Evolutionary conservation across 2,329 filamentous ascomycete species (phyloP).

Genomic region (Fusarium nygamai): DNA sequence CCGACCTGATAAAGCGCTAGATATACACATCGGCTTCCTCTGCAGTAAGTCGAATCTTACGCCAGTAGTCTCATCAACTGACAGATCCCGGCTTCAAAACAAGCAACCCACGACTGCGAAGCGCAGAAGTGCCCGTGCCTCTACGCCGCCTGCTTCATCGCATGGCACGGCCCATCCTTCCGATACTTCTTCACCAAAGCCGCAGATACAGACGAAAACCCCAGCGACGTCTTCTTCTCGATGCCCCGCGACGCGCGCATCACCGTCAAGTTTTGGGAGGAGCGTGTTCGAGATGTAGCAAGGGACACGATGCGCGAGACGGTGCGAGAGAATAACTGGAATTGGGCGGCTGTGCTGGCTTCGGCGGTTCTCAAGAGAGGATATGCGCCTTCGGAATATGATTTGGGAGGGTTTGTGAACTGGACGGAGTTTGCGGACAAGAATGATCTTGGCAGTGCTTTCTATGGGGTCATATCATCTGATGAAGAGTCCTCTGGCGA

Average conservation of each 20-base stretch:
- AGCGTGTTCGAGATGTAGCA: not conserved
- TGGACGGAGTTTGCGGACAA: not conserved
- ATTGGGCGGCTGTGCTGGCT: not conserved
- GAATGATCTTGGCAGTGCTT: not conserved
- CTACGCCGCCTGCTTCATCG: not conserved
- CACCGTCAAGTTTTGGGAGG: not conserved
- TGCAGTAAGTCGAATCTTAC: fast-evolving
- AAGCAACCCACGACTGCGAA: not conserved
- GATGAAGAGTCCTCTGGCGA: not conserved
- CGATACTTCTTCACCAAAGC: not conserved
- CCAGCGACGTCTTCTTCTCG: not conserved
- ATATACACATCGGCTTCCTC: not conserved
- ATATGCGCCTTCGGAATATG: not conserved
- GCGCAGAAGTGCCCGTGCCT: fast-evolving
- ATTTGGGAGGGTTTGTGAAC: not conserved
- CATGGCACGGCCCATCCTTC: not conserved
- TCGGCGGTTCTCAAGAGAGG: not conserved
- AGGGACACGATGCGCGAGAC: not conserved
- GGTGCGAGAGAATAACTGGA: not conserved
- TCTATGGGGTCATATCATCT: fast-evolving
- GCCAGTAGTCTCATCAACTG: fast-evolving
- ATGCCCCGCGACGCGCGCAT: not conserved
- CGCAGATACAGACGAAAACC: fast-evolving
- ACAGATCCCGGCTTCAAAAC: not conserved
- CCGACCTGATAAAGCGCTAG: not conserved